A percentile compares a stretch with the other conserved stretches of the same genome.
phyloP scores from a whole-genome alignment of 176 grass and related monocot species.

The Zoysia japonica region DNA sequence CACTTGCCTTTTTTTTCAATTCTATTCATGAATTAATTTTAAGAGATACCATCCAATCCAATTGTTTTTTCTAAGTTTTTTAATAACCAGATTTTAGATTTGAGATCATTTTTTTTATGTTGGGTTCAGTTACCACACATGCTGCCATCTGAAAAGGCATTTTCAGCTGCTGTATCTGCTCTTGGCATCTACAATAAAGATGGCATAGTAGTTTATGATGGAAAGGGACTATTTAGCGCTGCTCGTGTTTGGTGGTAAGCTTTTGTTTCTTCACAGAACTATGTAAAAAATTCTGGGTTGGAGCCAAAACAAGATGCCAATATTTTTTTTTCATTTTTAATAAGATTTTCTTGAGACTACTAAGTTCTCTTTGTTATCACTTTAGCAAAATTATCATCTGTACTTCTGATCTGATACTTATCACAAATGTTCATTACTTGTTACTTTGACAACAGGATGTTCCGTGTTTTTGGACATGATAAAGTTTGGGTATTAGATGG shows the following conservation, averaged over 20 bases:
- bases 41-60: background rate
- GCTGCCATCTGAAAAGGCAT: constrained; percentile 95
- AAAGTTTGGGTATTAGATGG: constrained; percentile 97
- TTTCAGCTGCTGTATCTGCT: constrained; percentile 92
- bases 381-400: background rate
- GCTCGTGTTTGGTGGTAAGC: constrained; percentile 97
- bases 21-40: background rate
- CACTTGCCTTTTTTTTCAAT: too few relatives aligned
- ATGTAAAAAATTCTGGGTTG: background rate
- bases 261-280: constrained; percentile 13
- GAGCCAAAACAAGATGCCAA: background rate
- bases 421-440: background rate
- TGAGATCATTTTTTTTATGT: constrained; percentile 14
- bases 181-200: constrained; percentile 94
- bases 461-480: constrained; percentile 90
- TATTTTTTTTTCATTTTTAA: background rate
- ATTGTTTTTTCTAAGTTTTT: background rate
- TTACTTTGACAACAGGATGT: constrained; percentile 71
- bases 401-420: constrained; percentile 19
- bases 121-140: constrained; percentile 87
- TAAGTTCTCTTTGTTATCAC: background rate
- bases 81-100: background rate
- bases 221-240: constrained; percentile 94
- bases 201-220: constrained; percentile 95
- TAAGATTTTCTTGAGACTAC: background rate